Evolutionary conservation across 2,329 filamentous ascomycete species (phyloP).

Genomic region (Madurella mycetomatis): DNA sequence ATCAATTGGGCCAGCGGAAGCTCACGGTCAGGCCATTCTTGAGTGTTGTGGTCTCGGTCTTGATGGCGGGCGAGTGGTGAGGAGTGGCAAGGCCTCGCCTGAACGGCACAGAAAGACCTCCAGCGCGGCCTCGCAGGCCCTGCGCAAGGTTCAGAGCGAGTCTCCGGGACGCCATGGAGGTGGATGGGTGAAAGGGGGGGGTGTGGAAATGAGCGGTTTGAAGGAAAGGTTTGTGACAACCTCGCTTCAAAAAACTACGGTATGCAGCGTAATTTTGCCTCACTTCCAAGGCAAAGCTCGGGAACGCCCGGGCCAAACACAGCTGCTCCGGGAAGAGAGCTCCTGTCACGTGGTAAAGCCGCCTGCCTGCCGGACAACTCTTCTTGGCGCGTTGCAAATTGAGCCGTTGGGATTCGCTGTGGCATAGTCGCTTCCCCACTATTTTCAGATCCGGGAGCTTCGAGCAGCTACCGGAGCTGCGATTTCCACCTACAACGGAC

Average conservation of each 20-base stretch:
- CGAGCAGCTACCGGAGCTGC: neutral
- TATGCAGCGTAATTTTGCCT: constrained; percentile 26
- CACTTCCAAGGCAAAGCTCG: constrained; percentile 26
- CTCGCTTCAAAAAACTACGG: constrained; percentile 24
- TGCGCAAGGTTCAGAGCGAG: constrained; percentile 91
- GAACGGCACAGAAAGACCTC: constrained; percentile 74
- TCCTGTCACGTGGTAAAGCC: constrained; percentile 15
- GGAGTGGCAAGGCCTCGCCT: constrained; percentile 88
- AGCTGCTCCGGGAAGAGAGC: constrained; percentile 1
- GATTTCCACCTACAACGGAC: no score
- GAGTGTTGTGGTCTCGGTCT: constrained; percentile 93
- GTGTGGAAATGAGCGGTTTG: constrained; percentile 50
- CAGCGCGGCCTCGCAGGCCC: constrained; percentile 81
- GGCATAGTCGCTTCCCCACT: neutral
- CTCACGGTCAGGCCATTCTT: constrained; percentile 94
- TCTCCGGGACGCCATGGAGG: constrained; percentile 90
- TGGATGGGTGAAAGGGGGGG: constrained; percentile 46
- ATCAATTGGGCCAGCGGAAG: constrained; percentile 37
- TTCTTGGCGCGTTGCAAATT: constrained; percentile 18
- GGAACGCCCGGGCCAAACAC: constrained; percentile 24
- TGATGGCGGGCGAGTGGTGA: constrained; percentile 57
- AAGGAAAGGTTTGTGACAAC: constrained; percentile 31
- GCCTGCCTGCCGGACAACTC: neutral
- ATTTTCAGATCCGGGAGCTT: neutral
- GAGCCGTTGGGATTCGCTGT: constrained; percentile 10